These are phyloP conservation scores for Yarrowia sp. DNA, from an alignment of 805 yeast species.

Conservation along the genomic window DNA sequence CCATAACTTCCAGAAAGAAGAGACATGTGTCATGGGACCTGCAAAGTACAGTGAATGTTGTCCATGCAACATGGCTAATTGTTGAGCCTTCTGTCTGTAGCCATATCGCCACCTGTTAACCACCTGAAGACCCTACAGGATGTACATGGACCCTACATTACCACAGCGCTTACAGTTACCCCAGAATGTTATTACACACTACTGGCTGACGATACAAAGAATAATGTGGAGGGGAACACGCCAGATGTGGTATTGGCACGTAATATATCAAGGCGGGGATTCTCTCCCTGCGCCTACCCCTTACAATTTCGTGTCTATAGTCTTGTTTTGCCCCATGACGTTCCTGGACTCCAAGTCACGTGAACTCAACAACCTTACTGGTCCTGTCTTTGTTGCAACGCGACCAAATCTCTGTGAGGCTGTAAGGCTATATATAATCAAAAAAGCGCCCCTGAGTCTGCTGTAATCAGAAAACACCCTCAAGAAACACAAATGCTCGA, in stretches of 20 bases:
- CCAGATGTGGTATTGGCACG: not conserved
- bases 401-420: not conserved
- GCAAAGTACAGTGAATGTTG: not conserved
- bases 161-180: not conserved
- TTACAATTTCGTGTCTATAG: not conserved
- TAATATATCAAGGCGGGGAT: not conserved
- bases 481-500: not conserved
- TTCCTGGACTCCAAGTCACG: constrained; percentile 1
- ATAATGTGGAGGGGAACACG: not conserved
- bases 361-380: constrained; percentile 13
- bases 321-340: constrained; percentile 1
- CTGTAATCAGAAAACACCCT: not conserved
- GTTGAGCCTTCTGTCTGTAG: not conserved
- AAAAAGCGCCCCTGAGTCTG: not conserved
- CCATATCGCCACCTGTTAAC: too few relatives aligned
- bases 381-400: not conserved
- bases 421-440: not conserved
- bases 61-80: not conserved
- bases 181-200: not conserved
- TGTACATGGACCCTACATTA: not conserved
- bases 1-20: not conserved
- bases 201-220: not conserved
- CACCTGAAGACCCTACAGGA: not conserved
- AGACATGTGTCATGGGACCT: not conserved
- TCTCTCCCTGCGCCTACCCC: not conserved